Percentiles rank a stretch among this genome's conserved stretches.
phyloP scores from a whole-genome alignment of 805 yeast genomes.

The Pichia gijzeniarum region DNA sequence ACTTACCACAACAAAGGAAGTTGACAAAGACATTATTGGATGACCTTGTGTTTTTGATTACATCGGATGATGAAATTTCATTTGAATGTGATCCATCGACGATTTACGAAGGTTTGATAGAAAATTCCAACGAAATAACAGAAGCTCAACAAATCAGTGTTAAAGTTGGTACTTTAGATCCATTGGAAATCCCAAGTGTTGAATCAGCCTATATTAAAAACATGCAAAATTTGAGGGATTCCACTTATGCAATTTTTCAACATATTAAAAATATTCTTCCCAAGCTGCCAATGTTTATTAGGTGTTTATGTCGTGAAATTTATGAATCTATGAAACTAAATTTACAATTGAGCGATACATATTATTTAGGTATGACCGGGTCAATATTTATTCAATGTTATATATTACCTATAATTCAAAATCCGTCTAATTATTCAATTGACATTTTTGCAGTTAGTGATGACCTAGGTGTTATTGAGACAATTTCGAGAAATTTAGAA shows the following conservation, averaged over 20 bases:
- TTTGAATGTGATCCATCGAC: slow-evolving; percentile 76
- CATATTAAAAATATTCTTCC: slow-evolving; percentile 37
- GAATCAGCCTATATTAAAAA: slow-evolving; percentile 65
- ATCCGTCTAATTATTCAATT: slow-evolving; percentile 56
- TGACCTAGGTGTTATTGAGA: slow-evolving; percentile 22
- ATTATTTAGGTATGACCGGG: slow-evolving; percentile 62
- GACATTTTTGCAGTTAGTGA: slow-evolving; percentile 19
- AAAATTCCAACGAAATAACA: slow-evolving; percentile 9
- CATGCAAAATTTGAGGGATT: slow-evolving; percentile 67
- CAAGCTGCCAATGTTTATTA: slow-evolving; percentile 48
- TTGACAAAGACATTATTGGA: slow-evolving; percentile 37
- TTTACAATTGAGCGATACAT: slow-evolving; percentile 52
- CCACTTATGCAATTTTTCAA: slow-evolving; percentile 53
- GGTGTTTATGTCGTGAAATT: slow-evolving; percentile 45
- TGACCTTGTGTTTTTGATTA: slow-evolving; percentile 31
- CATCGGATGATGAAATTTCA: slow-evolving; percentile 46
- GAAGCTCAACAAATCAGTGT: slow-evolving; percentile 29
- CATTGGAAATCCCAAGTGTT: slow-evolving; percentile 76
- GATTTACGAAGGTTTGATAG: slow-evolving; percentile 38
- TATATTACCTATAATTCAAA: slow-evolving; percentile 39
- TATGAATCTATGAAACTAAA: slow-evolving; percentile 25
- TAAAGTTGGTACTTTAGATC: slow-evolving; percentile 40
- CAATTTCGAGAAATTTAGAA: slow-evolving; percentile 42
- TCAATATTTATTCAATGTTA: slow-evolving; percentile 53
- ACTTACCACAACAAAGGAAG: slow-evolving; percentile 43